Conservation (phyloP, 768 basidiomycete species). For the Leccinum aurantiacum region DNA sequence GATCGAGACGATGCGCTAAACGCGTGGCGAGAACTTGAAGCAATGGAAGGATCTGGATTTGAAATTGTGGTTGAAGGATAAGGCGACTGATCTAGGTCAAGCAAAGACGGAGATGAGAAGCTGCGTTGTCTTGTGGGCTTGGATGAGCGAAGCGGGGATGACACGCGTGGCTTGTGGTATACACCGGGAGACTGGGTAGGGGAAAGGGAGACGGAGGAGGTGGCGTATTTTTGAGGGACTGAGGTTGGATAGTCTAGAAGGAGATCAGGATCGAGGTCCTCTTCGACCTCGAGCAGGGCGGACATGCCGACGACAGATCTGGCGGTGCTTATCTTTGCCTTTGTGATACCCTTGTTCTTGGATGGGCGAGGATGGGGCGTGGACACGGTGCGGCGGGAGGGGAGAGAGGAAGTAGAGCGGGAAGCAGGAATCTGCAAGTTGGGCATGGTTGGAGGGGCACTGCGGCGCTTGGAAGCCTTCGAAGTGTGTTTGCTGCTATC, state of each 20-base stretch:
- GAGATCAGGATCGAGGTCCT: slow-evolving; percentile 35
- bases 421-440: slow-evolving; percentile 14
- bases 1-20: slow-evolving; percentile 15
- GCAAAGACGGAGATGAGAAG: slow-evolving; percentile 30
- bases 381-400: slow-evolving; percentile 13
- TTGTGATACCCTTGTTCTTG: slow-evolving; percentile 26
- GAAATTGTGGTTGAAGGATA: slow-evolving; percentile 1
- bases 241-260: slow-evolving; percentile 2
- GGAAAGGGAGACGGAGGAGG: slow-evolving; percentile 11
- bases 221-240: slow-evolving; percentile 20
- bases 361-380: slow-evolving; percentile 26
- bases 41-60: slow-evolving; percentile 2
- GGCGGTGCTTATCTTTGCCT: slow-evolving; percentile 35
- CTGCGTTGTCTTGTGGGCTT: slow-evolving; percentile 32
- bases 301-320: slow-evolving; percentile 54
- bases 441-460: slow-evolving; percentile 13
- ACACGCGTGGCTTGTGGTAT: slow-evolving; percentile 22
- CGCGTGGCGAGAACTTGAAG: slow-evolving; percentile 13
- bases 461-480: slow-evolving; percentile 23
- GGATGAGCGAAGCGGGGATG: slow-evolving; percentile 25
- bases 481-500: slow-evolving; percentile 17
- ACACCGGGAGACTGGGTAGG: slow-evolving; percentile 11
- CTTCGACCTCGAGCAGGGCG: slow-evolving; percentile 53
- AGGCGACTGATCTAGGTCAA: slow-evolving; percentile 5
- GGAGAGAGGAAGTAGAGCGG: slow-evolving; percentile 24